Evolutionary conservation across 352 stramenopile species (phyloP).

Genomic region (Phytophthora podocarpi): DNA sequence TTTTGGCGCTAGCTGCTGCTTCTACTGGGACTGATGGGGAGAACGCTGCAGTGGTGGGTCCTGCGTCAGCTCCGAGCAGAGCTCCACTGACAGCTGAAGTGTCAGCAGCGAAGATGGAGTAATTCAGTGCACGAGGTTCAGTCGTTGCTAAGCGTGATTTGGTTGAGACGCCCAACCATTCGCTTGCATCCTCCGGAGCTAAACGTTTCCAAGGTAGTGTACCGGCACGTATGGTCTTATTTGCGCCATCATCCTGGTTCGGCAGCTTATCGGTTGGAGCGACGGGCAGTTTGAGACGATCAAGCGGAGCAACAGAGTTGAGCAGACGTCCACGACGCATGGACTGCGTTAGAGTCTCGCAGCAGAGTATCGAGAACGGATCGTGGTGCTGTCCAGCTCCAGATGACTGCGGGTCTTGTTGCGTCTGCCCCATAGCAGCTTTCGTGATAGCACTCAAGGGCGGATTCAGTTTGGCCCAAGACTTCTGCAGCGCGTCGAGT

Average conservation of each 20-base stretch:
- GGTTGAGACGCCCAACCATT: conserved; percentile 54
- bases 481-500: conserved; percentile 50
- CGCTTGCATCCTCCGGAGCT: conserved; percentile 65
- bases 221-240: conserved; percentile 35
- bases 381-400: conserved; percentile 47
- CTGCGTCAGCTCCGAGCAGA: conserved; percentile 7
- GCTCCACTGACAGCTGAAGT: conserved; percentile 13
- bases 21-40: conserved; percentile 13
- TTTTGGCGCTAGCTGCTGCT: conserved; percentile 40
- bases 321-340: conserved; percentile 76
- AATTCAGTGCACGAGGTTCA: conserved; percentile 63
- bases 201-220: conserved; percentile 72
- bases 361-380: conserved; percentile 70
- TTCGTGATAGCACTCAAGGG: conserved; percentile 51
- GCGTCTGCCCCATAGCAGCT: conserved; percentile 25
- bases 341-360: conserved; percentile 54
- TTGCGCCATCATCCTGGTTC: conserved; percentile 13
- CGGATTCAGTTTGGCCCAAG: conserved; percentile 60
- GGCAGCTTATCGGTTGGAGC: conserved; percentile 13
- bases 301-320: conserved; percentile 47
- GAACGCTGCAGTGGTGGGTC: background rate
- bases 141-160: conserved; percentile 53
- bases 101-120: conserved; percentile 45
- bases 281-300: conserved; percentile 42
- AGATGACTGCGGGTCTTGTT: conserved; percentile 16